These are phyloP conservation scores for Pelargonium nanum DNA, from an alignment of 345 rosid genomes.

Conservation along the genomic window DNA sequence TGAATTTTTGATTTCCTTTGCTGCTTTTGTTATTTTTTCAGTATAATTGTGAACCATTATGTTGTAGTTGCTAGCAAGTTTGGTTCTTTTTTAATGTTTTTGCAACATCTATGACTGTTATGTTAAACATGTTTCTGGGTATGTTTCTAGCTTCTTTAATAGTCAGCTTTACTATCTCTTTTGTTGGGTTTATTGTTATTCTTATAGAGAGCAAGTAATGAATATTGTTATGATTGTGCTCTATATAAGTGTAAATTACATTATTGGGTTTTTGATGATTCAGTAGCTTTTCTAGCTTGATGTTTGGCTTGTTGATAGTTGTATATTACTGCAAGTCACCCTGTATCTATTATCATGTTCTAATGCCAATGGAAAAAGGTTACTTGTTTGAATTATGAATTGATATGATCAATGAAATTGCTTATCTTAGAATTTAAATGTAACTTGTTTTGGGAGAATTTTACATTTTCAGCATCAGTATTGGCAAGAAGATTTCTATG, in stretches of 20 bases:
- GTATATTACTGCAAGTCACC: too few relatives aligned
- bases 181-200: too few relatives aligned
- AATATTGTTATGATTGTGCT: not conserved
- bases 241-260: not conserved
- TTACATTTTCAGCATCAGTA: too few relatives aligned
- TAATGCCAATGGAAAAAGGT: too few relatives aligned
- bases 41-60: not conserved
- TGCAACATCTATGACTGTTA: too few relatives aligned
- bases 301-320: too few relatives aligned
- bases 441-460: not conserved
- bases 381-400: not conserved
- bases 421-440: not conserved
- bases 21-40: not conserved
- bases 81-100: not conserved
- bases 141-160: not conserved
- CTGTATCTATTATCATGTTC: too few relatives aligned
- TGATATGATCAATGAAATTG: not conserved
- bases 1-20: too few relatives aligned
- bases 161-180: too few relatives aligned
- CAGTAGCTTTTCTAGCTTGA: not conserved
- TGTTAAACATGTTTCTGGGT: too few relatives aligned
- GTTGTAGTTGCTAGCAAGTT: not conserved
- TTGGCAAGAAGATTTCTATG: too few relatives aligned
- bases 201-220: too few relatives aligned
- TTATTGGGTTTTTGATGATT: not conserved